These are phyloP conservation scores for Neospermospora avenae DNA, from an alignment of 2,329 filamentous ascomycete genomes.

Conservation along the genomic window DNA sequence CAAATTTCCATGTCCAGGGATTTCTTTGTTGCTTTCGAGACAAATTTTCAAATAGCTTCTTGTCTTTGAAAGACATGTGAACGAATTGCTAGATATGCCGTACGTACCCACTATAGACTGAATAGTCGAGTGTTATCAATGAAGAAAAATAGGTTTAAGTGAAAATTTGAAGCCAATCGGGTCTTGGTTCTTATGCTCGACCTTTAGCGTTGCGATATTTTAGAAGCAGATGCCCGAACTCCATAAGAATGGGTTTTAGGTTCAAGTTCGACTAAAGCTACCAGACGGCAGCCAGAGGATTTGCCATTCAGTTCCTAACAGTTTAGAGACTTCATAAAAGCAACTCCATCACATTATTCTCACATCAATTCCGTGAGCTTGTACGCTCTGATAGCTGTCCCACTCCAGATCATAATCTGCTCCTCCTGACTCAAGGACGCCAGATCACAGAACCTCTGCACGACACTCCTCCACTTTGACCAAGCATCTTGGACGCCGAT, in stretches of 20 bases:
- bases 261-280: not conserved
- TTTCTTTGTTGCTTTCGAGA: too few species aligned
- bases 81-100: too few species aligned
- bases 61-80: too few species aligned
- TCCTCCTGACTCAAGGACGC: constrained; percentile 58
- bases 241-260: not conserved
- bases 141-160: too few species aligned
- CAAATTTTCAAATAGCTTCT: too few species aligned
- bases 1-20: too few species aligned
- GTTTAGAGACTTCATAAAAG: not conserved
- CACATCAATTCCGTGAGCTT: constrained; percentile 39
- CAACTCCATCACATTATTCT: constrained; percentile 8
- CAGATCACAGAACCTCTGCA: constrained; percentile 65
- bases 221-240: not conserved
- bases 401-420: constrained; percentile 66
- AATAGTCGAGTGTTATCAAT: too few species aligned
- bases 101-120: too few species aligned
- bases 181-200: too few species aligned
- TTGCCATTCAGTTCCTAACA: not conserved
- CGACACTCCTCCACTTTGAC: constrained; percentile 70
- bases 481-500: constrained; percentile 60
- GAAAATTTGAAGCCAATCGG: too few species aligned
- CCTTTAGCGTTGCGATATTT: too few species aligned
- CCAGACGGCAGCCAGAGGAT: not conserved
- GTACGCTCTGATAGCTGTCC: constrained; percentile 72